Conservation (phyloP, 495 filamentous ascomycete species). For the Trichoderma erinaceum region DNA sequence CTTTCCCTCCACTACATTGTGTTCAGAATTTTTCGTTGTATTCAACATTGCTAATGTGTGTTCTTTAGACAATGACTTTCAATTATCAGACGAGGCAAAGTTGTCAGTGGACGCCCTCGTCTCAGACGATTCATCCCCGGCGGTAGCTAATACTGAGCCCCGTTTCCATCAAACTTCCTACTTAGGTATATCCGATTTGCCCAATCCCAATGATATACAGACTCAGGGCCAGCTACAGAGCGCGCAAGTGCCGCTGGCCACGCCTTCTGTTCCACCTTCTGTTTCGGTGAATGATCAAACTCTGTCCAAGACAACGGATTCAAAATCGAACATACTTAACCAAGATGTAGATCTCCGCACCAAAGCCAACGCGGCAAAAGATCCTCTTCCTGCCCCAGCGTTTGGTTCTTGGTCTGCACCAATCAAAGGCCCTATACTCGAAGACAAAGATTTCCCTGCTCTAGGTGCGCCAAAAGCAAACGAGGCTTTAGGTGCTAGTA, state of each 20-base stretch:
- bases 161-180: background rate
- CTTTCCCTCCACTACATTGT: slow-evolving; percentile 14
- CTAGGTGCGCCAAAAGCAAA: slow-evolving; percentile 35
- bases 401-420: background rate
- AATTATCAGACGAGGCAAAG: slow-evolving; percentile 47
- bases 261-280: background rate
- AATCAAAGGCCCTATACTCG: slow-evolving; percentile 12
- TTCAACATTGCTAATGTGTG: slow-evolving; percentile 33
- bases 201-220: background rate
- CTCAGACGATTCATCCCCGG: slow-evolving; percentile 36
- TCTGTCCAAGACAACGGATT: background rate
- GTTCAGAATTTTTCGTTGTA: slow-evolving; percentile 23
- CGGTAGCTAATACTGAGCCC: background rate
- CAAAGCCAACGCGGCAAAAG: background rate
- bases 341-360: background rate
- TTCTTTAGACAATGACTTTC: slow-evolving; percentile 43
- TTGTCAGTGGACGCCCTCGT: slow-evolving; percentile 52
- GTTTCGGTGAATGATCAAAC: background rate
- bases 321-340: background rate
- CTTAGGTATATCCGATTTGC: background rate
- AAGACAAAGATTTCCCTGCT: slow-evolving; percentile 56
- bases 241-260: background rate
- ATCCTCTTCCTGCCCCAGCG: background rate
- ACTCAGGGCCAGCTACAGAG: background rate
- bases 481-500: background rate